Percentiles rank a stretch among this genome's conserved stretches.
Conservation (phyloP, 805 yeast species). For the Candida pseudoglaebosa region DNA sequence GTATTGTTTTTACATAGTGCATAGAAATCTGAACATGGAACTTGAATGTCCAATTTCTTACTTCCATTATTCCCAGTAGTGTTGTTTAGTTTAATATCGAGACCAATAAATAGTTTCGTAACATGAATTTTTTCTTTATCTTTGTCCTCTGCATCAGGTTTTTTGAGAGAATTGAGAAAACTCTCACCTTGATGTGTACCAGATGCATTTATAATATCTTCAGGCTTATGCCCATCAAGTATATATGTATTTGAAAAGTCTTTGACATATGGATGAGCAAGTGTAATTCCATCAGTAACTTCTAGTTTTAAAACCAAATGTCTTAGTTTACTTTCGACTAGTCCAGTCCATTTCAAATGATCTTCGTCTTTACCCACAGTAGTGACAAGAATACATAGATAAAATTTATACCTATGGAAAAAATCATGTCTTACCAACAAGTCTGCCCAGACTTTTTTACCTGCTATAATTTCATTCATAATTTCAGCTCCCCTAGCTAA, state of each 20-base stretch:
- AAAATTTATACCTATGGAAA: constrained; percentile 80
- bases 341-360: constrained; percentile 86
- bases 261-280: constrained; percentile 85
- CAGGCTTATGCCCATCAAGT: constrained; percentile 8
- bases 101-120: constrained; percentile 78
- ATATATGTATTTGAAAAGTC: constrained; percentile 54
- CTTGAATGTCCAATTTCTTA: constrained; percentile 69
- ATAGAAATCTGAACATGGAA: constrained; percentile 88
- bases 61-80: constrained; percentile 29
- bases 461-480: constrained; percentile 61
- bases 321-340: constrained; percentile 86
- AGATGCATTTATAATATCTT: constrained; percentile 55
- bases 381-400: constrained; percentile 75
- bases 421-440: constrained; percentile 77
- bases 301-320: constrained; percentile 81
- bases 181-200: constrained; percentile 58
- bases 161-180: constrained; percentile 18
- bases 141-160: constrained; percentile 7
- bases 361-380: constrained; percentile 74
- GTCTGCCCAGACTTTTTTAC: constrained; percentile 68
- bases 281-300: constrained; percentile 61
- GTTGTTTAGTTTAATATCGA: constrained; percentile 47
- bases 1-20: constrained; percentile 73
- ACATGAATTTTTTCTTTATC: constrained; percentile 43
- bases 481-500: constrained; percentile 70